Conservation (phyloP, 768 basidiomycete genomes). For the Kwoniella sp. region DNA sequence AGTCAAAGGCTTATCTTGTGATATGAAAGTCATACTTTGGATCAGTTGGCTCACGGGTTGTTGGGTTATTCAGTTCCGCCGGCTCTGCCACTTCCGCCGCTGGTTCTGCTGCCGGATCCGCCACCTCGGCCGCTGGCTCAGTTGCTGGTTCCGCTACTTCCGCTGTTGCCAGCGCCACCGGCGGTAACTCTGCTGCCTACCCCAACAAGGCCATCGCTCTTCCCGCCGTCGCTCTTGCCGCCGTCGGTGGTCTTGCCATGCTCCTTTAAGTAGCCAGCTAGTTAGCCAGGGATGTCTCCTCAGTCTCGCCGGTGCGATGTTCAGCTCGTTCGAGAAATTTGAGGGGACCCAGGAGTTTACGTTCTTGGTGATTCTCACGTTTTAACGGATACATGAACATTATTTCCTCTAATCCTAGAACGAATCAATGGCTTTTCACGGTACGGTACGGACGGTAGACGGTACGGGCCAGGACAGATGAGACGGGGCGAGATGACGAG, state of each 20-base stretch:
- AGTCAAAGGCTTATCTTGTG: no score
- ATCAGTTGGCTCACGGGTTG: no score
- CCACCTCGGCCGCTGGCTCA: slow-evolving; percentile 31
- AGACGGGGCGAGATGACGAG: background rate
- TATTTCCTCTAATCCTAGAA: background rate
- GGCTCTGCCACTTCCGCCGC: slow-evolving; percentile 18
- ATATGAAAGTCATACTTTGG: background rate
- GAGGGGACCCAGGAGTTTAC: no score
- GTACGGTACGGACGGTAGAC: no score
- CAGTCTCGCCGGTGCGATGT: background rate
- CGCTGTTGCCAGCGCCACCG: slow-evolving; percentile 20
- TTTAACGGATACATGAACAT: background rate
- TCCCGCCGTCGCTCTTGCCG: slow-evolving; percentile 39
- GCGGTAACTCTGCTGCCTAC: slow-evolving; percentile 25
- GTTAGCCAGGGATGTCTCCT: background rate
- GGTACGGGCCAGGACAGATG: no score
- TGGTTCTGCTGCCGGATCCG: slow-evolving; percentile 28
- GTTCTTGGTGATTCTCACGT: background rate
- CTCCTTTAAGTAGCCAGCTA: slow-evolving; percentile 31
- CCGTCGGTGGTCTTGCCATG: slow-evolving; percentile 40
- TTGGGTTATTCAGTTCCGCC: background rate
- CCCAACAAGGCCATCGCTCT: slow-evolving; percentile 33
- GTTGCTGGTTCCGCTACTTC: slow-evolving; percentile 20
- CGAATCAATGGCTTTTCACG: background rate
- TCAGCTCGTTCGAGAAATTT: no score